phyloP scores from a whole-genome alignment of 2,329 filamentous ascomycete genomes.

The Hansfordia pulvinata region DNA sequence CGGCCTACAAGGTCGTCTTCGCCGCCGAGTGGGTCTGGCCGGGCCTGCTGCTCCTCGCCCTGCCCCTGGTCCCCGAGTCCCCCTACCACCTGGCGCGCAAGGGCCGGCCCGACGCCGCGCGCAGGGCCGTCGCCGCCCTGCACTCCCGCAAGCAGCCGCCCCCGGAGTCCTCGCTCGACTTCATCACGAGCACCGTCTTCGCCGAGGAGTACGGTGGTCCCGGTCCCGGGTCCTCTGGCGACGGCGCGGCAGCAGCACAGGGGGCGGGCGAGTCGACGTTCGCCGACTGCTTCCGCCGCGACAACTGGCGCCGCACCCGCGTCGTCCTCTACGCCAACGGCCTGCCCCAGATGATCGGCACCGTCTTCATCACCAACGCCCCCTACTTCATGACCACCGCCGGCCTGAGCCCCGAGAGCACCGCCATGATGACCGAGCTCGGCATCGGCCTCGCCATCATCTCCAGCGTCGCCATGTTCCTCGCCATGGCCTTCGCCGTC shows the following conservation, averaged over 20 bases:
- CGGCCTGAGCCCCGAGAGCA: constrained; percentile 6
- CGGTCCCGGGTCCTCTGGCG: not conserved
- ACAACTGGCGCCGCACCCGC: constrained; percentile 7
- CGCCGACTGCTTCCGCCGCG: constrained; percentile 4
- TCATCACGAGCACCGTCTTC: not conserved
- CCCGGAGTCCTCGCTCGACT: not conserved
- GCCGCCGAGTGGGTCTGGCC: constrained; percentile 4
- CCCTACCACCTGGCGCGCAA: constrained; percentile 26
- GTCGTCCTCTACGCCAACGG: constrained; percentile 9
- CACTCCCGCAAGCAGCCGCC: not conserved
- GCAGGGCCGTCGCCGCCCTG: constrained; percentile 19
- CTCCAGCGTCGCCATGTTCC: constrained; percentile 6
- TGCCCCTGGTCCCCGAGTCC: constrained; percentile 24
- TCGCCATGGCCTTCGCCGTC: constrained; percentile 7
- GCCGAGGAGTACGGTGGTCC: not conserved
- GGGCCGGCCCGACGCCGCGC: constrained; percentile 15
- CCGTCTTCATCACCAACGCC: constrained; percentile 9
- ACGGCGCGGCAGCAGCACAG: no score
- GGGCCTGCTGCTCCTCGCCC: constrained; percentile 3
- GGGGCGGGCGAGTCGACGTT: no score
- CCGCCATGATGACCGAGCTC: constrained; percentile 9
- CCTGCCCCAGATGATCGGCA: constrained; percentile 8
- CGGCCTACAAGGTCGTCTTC: constrained; percentile 7
- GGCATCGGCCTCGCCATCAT: constrained; percentile 8
- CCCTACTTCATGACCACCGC: constrained; percentile 12